Evolutionary conservation across 805 yeast species (phyloP).

Genomic region (Kodamaea leandrae): DNA sequence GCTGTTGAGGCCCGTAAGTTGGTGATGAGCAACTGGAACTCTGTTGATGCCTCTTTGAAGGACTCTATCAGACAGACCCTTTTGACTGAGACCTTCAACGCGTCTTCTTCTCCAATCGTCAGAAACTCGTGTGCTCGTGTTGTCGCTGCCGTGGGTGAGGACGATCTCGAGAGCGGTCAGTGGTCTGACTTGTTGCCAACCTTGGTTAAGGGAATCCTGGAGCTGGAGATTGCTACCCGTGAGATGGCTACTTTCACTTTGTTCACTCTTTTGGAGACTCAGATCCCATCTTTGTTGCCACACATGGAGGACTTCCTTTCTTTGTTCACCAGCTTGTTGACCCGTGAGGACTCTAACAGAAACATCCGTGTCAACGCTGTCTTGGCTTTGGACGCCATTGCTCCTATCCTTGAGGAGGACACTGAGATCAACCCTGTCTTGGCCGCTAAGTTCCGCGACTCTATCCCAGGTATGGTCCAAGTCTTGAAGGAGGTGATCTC

Average conservation of each 20-base stretch:
- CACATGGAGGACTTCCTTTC: constrained; percentile 66
- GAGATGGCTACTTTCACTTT: constrained; percentile 84
- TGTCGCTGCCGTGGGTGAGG: constrained; percentile 78
- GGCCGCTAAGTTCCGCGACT: constrained; percentile 55
- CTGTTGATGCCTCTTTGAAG: constrained; percentile 48
- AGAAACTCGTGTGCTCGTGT: constrained; percentile 91
- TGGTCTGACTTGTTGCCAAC: constrained; percentile 80
- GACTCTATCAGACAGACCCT: constrained; percentile 64
- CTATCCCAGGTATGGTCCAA: constrained; percentile 77
- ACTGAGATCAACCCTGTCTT: constrained; percentile 42
- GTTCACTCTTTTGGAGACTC: constrained; percentile 72
- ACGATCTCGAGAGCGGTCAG: constrained; percentile 57
- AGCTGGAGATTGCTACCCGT: constrained; percentile 51
- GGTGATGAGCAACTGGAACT: constrained; percentile 68
- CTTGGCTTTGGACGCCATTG: constrained; percentile 70
- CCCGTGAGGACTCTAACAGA: constrained; percentile 51
- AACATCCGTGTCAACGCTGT: constrained; percentile 82
- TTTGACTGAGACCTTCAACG: constrained; percentile 68
- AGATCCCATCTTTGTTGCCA: constrained; percentile 53
- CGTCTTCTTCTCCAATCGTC: constrained; percentile 52
- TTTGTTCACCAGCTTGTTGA: constrained; percentile 66
- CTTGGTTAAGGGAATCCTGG: constrained; percentile 58
- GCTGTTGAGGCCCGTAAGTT: constrained; percentile 94
- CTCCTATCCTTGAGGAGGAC: constrained; percentile 64
- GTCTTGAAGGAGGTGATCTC: constrained; percentile 74